Evolutionary conservation across 768 basidiomycete species (phyloP).

Genomic region (Panellus pusillus): DNA sequence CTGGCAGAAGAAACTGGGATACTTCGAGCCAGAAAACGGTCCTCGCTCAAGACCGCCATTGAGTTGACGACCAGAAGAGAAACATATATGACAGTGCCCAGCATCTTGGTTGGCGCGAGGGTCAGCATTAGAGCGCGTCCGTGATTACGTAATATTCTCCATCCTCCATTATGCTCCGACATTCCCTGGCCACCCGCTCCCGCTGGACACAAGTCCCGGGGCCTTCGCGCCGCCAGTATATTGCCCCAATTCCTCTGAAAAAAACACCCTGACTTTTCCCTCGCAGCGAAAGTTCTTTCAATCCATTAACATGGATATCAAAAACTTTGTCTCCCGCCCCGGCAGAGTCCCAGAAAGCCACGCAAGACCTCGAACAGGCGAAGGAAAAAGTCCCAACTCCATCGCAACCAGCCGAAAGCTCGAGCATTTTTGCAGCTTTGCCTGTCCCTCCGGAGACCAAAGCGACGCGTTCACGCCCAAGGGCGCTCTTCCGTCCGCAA

Average conservation of each 20-base stretch:
- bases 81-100: conserved; percentile 83
- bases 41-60: conserved; percentile 93
- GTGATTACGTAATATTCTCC: background rate
- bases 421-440: conserved; percentile 18
- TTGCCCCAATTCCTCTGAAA: conserved; percentile 4
- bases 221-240: conserved; percentile 46
- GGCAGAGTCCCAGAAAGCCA: conserved; percentile 37
- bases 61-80: conserved; percentile 89
- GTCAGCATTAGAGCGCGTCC: conserved; percentile 14
- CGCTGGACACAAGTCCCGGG: conserved; percentile 11
- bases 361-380: conserved; percentile 52
- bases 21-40: conserved; percentile 94
- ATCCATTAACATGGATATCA: conserved; percentile 64
- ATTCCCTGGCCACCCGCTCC: conserved; percentile 26
- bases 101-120: conserved; percentile 28
- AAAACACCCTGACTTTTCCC: conserved; percentile 6
- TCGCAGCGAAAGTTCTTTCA: conserved; percentile 47
- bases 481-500: conserved; percentile 11
- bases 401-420: conserved; percentile 5
- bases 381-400: conserved; percentile 30
- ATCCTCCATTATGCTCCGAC: conserved; percentile 16
- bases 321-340: conserved; percentile 54
- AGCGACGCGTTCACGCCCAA: background rate
- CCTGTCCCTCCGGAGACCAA: conserved; percentile 11
- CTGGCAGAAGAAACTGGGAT: conserved; percentile 31